Percentiles rank a stretch among this genome's conserved stretches.
Evolutionary conservation across 2,329 filamentous ascomycete species (phyloP).

Genomic region (Monilinia aucupariae): DNA sequence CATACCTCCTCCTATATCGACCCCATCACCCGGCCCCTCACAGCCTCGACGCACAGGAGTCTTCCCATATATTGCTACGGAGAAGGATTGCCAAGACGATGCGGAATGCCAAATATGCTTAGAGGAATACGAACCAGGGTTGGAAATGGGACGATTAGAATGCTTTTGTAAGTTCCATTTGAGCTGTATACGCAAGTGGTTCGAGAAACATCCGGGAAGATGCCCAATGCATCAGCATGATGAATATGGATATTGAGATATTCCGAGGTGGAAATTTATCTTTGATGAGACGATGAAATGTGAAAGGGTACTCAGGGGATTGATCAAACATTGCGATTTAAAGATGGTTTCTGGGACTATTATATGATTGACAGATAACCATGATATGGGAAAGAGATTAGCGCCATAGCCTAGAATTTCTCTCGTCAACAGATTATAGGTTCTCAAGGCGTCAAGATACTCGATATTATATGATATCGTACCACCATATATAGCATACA

Average conservation of each 20-base stretch:
- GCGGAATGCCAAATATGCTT: slow-evolving; percentile 65
- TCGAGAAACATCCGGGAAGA: slow-evolving; percentile 54
- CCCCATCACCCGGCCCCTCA: neutral
- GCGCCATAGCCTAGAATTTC: neutral
- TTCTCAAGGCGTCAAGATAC: neutral
- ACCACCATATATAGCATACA: neutral
- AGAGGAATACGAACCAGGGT: slow-evolving; percentile 58
- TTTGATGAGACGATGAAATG: neutral
- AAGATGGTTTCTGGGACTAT: too few relatives aligned
- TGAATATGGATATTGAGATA: slow-evolving; percentile 15
- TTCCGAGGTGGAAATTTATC: neutral
- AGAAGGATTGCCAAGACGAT: slow-evolving; percentile 63
- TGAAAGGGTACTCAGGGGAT: slow-evolving; percentile 38
- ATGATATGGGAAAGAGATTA: neutral
- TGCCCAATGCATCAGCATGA: slow-evolving; percentile 60
- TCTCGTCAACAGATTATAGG: neutral
- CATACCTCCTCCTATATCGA: slow-evolving; percentile 26
- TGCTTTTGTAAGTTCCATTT: slow-evolving; percentile 62
- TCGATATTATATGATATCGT: neutral
- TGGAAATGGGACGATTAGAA: slow-evolving; percentile 59
- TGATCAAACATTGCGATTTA: slow-evolving; percentile 56
- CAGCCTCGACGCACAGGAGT: slow-evolving; percentile 49
- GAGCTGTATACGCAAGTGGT: slow-evolving; percentile 58
- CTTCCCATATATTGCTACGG: slow-evolving; percentile 59
- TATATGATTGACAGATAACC: neutral